Base-by-base conservation (phyloP, 2,329 filamentous ascomycete species). In the Nemania diffusa region DNA sequence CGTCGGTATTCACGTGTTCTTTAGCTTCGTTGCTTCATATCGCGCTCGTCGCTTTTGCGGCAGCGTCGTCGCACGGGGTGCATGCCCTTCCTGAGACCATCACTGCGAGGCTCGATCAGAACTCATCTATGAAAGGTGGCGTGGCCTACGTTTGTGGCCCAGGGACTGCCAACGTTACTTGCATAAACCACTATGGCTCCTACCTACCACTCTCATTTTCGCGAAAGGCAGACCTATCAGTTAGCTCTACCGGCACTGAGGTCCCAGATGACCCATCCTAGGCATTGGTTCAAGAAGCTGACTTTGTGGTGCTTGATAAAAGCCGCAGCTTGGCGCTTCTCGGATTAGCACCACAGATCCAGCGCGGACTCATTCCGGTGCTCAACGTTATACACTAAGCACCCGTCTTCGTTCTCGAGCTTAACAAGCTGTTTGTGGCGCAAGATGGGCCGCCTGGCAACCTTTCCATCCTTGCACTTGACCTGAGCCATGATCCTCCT, bases 351-450 rank as follows among this genome's bases (percentile, higher is more conserved):
- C 60, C 60, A 26, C 51, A 51, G 52, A 63, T 63, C 15, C 44
- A 26, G 40, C 51, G 52, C 24, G 24, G 29, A 27, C 24, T 63
- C 20, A 50, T 63, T 26, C 42, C 60, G 4, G 60, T 63, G 9
- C 60, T 63, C 29, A 63, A 63, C 27, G 52, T 63, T 24, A 63
- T 63, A 24, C 60, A 63, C 22, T 52, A 63, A 52, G 60, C 60
- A 11, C 60, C 60, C 9, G 60, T 63, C 5, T 63, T 34, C 17
- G 60, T 63, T 7, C 51, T 52, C 5, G 40, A 40, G 26, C 40
- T 63, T 9, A 57, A 63, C 29, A 63, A 63, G 52, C 26, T 63
- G 24, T 63, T 63, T 27, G 60, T 63, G 44, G 27, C 60, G 15
- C 52, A 63, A 24, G 52, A 63, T 17, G 60, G 60, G 2, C 60